A percentile compares a stretch with the other conserved stretches of the same genome.
These are phyloP conservation scores for Saccharomyces uvarum DNA, from an alignment of 1,139 yeast species.

Conservation along the genomic window DNA sequence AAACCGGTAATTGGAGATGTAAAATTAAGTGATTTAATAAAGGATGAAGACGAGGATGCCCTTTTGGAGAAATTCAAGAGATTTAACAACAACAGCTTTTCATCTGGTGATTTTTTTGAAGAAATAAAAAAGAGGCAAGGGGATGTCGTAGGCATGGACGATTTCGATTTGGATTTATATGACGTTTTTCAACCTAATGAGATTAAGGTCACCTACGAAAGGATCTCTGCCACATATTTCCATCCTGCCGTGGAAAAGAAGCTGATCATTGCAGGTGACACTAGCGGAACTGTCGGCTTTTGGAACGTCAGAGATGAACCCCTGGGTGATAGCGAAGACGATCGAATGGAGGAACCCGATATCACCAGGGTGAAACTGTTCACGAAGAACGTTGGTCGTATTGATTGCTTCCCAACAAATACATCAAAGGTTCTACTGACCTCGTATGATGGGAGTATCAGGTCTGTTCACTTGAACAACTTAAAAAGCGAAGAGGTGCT, in stretches of 20 bases:
- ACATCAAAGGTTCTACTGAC: slow-evolving; percentile 56
- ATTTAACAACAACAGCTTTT: slow-evolving; percentile 42
- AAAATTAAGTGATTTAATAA: slow-evolving; percentile 47
- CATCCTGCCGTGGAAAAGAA: slow-evolving; percentile 65
- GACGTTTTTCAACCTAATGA: slow-evolving; percentile 60
- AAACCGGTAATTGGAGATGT: slow-evolving; percentile 58
- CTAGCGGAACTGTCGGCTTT: slow-evolving; percentile 74
- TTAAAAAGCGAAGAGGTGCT: slow-evolving; percentile 52
- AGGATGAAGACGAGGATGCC: slow-evolving; percentile 33
- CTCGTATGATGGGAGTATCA: slow-evolving; percentile 81
- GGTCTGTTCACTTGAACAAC: slow-evolving; percentile 60
- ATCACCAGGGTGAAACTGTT: slow-evolving; percentile 66
- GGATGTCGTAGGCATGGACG: slow-evolving; percentile 13
- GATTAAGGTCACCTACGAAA: slow-evolving; percentile 59
- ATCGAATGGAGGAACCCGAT: slow-evolving; percentile 43
- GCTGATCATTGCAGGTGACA: slow-evolving; percentile 78
- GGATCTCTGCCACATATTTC: slow-evolving; percentile 66
- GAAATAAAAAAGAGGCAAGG: slow-evolving; percentile 35
- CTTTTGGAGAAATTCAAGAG: slow-evolving; percentile 37
- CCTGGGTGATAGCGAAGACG: slow-evolving; percentile 32
- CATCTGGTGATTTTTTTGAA: slow-evolving; percentile 76
- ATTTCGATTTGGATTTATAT: slow-evolving; percentile 38
- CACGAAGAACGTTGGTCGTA: slow-evolving; percentile 61
- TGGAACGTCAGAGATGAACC: slow-evolving; percentile 60
- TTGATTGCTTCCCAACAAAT: slow-evolving; percentile 45